These are phyloP conservation scores for Pulveroboletus sp. DNA, from an alignment of 768 basidiomycete species.

Conservation along the genomic window DNA sequence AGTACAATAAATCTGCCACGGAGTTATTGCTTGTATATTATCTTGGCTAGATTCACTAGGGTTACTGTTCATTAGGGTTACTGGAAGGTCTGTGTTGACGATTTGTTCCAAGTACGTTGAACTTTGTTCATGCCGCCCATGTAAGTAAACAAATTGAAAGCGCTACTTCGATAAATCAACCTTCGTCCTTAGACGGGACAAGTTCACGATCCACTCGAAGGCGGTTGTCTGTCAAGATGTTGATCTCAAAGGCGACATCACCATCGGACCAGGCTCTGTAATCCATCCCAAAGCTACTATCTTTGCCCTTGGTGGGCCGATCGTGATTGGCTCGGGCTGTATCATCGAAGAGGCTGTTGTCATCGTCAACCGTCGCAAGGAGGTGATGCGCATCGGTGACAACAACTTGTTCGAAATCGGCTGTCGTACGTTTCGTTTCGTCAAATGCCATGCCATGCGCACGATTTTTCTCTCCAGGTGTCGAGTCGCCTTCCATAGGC, in stretches of 20 bases:
- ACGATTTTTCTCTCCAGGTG: constrained; percentile 46
- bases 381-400: constrained; percentile 91
- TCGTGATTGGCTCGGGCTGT: constrained; percentile 83
- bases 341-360: constrained; percentile 91
- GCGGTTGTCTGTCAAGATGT: constrained; percentile 92
- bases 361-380: constrained; percentile 86
- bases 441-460: no score
- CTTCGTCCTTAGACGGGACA: constrained; percentile 62
- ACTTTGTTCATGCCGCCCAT: constrained; percentile 27
- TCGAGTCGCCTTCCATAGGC: constrained; percentile 85
- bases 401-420: constrained; percentile 94
- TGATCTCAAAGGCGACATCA: constrained; percentile 91
- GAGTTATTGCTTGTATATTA: constrained; percentile 19
- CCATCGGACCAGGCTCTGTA: constrained; percentile 87
- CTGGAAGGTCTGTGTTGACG: neutral
- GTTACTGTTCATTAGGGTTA: constrained; percentile 9
- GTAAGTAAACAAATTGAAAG: constrained; percentile 15
- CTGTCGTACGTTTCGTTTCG: constrained; percentile 60
- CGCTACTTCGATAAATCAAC: neutral
- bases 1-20: constrained; percentile 9
- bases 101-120: neutral
- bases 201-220: constrained; percentile 86
- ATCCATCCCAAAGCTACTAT: constrained; percentile 95
- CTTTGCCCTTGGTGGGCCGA: constrained; percentile 86
- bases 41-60: constrained; percentile 8